These are phyloP conservation scores for Chlorella sp. DNA, from an alignment of 139 green algal species.

Conservation along the genomic window DNA sequence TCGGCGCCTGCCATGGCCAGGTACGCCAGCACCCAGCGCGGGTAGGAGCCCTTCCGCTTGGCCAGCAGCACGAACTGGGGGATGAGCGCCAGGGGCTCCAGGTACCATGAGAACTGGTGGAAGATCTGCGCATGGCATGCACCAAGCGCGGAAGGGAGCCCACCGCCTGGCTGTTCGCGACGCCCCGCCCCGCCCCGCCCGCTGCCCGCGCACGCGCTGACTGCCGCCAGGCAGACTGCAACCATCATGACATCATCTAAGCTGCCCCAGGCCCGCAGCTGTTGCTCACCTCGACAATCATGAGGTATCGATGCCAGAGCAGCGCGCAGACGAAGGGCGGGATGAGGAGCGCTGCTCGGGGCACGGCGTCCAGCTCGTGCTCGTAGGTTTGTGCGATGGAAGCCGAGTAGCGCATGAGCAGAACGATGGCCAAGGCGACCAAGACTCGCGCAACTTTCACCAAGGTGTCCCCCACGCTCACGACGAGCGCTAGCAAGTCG, in stretches of 20 bases:
- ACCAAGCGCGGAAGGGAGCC: too few species aligned
- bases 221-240: too few species aligned
- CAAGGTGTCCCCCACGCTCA: slow-evolving; percentile 1
- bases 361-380: slow-evolving; percentile 16
- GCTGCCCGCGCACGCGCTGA: too few species aligned
- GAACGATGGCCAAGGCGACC: slow-evolving; percentile 17
- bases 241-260: too few species aligned
- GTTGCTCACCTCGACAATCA: background rate
- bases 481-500: slow-evolving; percentile 19
- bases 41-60: background rate
- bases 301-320: background rate
- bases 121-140: too few species aligned
- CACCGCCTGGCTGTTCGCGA: too few species aligned
- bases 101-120: slow-evolving; percentile 24
- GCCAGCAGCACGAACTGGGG: slow-evolving; percentile 22
- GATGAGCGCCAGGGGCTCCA: slow-evolving; percentile 17
- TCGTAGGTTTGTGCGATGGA: slow-evolving; percentile 8
- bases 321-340: background rate
- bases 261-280: too few species aligned
- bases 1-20: background rate
- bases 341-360: background rate
- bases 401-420: slow-evolving; percentile 24
- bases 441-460: slow-evolving; percentile 17
- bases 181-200: too few species aligned
- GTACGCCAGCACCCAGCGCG: background rate